These are phyloP conservation scores for Coffea humblotiana DNA, from an alignment of 305 asterid species.

Conservation along the genomic window DNA sequence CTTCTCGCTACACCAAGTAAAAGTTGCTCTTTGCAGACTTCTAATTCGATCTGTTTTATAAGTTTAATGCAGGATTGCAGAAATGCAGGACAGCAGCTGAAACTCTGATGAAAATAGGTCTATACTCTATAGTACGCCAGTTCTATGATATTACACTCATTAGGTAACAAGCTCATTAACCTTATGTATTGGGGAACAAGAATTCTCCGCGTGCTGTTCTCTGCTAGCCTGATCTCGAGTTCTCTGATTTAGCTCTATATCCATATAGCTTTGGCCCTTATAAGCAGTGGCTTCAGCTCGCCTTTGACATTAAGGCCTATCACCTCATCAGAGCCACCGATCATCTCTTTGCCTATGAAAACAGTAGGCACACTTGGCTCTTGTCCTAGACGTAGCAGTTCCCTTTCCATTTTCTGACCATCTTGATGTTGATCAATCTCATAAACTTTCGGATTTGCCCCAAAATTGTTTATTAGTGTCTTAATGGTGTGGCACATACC, in stretches of 20 bases:
- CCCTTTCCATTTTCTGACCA: conserved; percentile 55
- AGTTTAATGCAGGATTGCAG: not conserved
- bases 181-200: not conserved
- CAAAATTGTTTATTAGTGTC: conserved; percentile 46
- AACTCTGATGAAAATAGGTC: not conserved
- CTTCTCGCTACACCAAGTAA: not conserved
- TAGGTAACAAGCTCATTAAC: not conserved
- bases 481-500: conserved; percentile 52
- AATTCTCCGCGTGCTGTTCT: not conserved
- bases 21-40: not conserved
- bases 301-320: conserved; percentile 58
- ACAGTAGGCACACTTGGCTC: conserved; percentile 58
- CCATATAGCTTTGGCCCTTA: conserved; percentile 72
- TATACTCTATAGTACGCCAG: not conserved
- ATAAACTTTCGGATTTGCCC: conserved; percentile 53
- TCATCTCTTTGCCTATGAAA: conserved; percentile 49
- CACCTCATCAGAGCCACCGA: conserved; percentile 67
- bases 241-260: not conserved
- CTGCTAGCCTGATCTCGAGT: not conserved
- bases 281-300: conserved; percentile 57
- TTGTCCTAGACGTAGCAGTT: conserved; percentile 45
- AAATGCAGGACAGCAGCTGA: not conserved
- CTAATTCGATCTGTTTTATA: not conserved
- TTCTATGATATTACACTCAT: not conserved
- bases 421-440: conserved; percentile 53